A percentile compares a stretch with the other conserved stretches of the same genome.
Evolutionary conservation across 495 filamentous ascomycete genomes (phyloP).

Genomic region (Penicillium waksmanii): DNA sequence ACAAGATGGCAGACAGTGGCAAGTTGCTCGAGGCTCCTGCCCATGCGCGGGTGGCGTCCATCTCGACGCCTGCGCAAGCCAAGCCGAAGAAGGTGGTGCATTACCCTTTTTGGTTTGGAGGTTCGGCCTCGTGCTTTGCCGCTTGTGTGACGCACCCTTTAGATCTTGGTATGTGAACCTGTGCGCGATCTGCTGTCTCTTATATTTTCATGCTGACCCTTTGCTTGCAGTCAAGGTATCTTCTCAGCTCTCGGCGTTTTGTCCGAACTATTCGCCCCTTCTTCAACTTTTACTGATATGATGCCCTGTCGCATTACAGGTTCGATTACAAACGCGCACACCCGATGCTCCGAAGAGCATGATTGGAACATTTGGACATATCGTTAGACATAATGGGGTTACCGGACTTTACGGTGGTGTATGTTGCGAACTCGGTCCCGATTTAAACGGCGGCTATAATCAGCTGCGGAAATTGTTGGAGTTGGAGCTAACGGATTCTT

Average conservation of each 20-base stretch:
- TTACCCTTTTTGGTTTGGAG: conserved; percentile 95
- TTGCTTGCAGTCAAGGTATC: conserved; percentile 54
- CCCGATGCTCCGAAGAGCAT: conserved; percentile 70
- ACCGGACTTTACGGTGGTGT: conserved; percentile 80
- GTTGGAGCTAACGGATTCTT: conserved; percentile 17
- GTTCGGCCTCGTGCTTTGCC: conserved; percentile 87
- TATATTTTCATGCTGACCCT: conserved; percentile 23
- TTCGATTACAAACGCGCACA: conserved; percentile 83
- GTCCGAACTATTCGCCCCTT: conserved; percentile 11
- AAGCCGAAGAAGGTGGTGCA: conserved; percentile 54
- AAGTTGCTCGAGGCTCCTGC: conserved; percentile 41
- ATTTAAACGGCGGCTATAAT: not conserved
- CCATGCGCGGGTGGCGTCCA: conserved; percentile 27
- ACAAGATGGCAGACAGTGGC: conserved; percentile 46
- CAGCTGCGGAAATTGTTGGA: not conserved
- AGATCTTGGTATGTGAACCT: conserved; percentile 58
- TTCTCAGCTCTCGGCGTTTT: conserved; percentile 7
- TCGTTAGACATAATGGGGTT: conserved; percentile 69
- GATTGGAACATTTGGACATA: conserved; percentile 79
- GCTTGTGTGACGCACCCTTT: conserved; percentile 89
- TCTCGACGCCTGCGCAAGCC: conserved; percentile 29
- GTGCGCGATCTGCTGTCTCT: not conserved
- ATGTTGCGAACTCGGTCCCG: conserved; percentile 31
- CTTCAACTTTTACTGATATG: conserved; percentile 17
- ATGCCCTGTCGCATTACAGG: conserved; percentile 50